phyloP scores from a whole-genome alignment of 1,284 basidiomycete species.

The Moesziomyces aphidis region DNA sequence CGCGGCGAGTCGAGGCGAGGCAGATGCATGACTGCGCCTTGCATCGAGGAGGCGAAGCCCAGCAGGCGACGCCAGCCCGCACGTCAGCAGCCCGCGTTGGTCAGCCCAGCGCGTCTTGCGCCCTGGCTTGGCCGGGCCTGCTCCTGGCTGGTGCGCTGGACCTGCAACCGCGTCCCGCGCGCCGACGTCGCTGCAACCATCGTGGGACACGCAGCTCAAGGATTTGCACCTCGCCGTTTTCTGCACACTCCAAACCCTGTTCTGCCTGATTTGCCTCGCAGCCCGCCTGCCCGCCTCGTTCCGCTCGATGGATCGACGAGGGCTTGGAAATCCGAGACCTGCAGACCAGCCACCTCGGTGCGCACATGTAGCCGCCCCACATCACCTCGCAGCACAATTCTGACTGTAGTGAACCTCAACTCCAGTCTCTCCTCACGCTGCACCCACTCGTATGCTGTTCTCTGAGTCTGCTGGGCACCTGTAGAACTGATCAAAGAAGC shows the following conservation, averaged over 20 bases:
- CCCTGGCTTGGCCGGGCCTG: background rate
- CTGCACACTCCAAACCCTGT: background rate
- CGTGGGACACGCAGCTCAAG: too few relatives aligned
- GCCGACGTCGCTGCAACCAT: background rate
- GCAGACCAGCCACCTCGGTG: background rate
- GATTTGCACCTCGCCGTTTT: too few relatives aligned
- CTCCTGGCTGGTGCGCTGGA: background rate
- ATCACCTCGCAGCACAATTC: too few relatives aligned
- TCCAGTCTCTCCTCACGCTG: too few relatives aligned
- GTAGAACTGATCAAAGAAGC: too few relatives aligned
- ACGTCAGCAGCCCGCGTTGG: background rate
- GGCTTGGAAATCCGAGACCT: slow-evolving; percentile 3
- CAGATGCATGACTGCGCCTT: background rate
- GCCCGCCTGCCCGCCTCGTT: background rate
- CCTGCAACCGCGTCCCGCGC: slow-evolving; percentile 6
- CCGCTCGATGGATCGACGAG: slow-evolving; percentile 3
- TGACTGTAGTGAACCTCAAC: too few relatives aligned
- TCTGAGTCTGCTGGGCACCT: too few relatives aligned
- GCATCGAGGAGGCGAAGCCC: background rate
- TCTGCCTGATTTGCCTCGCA: too few relatives aligned
- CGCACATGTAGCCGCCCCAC: too few relatives aligned
- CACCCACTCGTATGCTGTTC: too few relatives aligned
- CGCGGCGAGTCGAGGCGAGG: too few relatives aligned
- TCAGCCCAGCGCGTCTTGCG: slow-evolving; percentile 12
- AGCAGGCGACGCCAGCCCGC: background rate